phyloP scores from a whole-genome alignment of 2,329 filamentous ascomycete genomes.

The Curvularia eragrostidis region DNA sequence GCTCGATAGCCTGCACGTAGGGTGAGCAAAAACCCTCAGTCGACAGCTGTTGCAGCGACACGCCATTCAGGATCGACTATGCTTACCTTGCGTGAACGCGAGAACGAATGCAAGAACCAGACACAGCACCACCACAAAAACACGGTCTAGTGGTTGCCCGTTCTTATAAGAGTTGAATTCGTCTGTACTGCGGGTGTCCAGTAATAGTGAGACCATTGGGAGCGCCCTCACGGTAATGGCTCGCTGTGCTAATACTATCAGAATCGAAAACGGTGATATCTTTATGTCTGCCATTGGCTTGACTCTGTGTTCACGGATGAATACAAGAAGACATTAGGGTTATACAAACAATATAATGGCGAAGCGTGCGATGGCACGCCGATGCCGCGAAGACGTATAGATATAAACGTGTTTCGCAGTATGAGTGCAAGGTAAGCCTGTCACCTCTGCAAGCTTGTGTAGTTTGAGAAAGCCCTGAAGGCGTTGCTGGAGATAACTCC shows the following conservation, averaged over 20 bases:
- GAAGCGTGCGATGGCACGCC: neutral
- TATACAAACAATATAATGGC: neutral
- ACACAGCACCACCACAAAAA: conserved; percentile 22
- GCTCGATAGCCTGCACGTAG: conserved; percentile 25
- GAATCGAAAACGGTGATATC: neutral
- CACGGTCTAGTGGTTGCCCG: conserved; percentile 17
- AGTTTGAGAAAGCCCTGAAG: neutral
- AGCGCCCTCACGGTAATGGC: neutral
- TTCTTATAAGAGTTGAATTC: conserved; percentile 3
- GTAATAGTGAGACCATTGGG: neutral
- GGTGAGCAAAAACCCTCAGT: conserved; percentile 1
- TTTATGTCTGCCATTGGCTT: neutral
- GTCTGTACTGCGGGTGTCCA: neutral
- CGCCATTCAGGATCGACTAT: neutral
- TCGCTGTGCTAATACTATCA: neutral
- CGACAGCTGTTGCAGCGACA: neutral
- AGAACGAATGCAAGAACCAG: conserved; percentile 24
- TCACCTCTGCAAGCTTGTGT: conserved; percentile 1
- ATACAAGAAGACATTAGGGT: conserved; percentile 1
- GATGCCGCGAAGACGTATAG: neutral
- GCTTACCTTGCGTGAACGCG: conserved; percentile 28
- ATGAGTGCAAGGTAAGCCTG: neutral
- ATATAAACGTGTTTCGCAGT: neutral
- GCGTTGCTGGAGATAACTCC: conserved; percentile 9
- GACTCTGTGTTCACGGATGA: neutral